Percentiles rank a stretch among this genome's conserved stretches.
phyloP scores from a whole-genome alignment of 768 basidiomycete species.

The Pulveroboletus sp. region DNA sequence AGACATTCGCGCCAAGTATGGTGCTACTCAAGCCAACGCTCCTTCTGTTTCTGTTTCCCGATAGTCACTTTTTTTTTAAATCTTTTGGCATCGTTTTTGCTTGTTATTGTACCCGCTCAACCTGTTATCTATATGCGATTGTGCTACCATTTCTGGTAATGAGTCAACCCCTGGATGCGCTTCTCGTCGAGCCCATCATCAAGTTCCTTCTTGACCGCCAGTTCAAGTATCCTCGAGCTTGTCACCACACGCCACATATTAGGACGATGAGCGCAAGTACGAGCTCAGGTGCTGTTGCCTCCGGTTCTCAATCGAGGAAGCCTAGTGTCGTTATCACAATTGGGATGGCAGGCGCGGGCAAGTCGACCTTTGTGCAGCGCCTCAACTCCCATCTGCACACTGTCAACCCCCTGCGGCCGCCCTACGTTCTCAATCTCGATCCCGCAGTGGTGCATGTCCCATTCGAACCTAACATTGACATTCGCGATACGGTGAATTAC shows the following conservation, averaged over 20 bases:
- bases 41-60: constrained; percentile 8
- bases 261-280: constrained; percentile 20
- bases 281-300: not conserved
- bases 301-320: constrained; percentile 34
- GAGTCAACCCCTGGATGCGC: too few species aligned
- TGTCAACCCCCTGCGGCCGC: constrained; percentile 55
- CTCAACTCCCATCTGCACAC: constrained; percentile 90
- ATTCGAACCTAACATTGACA: constrained; percentile 96
- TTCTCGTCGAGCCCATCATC: too few species aligned
- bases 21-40: constrained; percentile 3
- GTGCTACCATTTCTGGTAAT: too few species aligned
- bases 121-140: not conserved
- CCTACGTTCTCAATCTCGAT: constrained; percentile 97
- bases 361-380: constrained; percentile 95
- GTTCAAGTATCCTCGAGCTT: not conserved
- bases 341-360: constrained; percentile 96
- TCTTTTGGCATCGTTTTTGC: too few species aligned
- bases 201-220: constrained; percentile 7
- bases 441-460: constrained; percentile 90
- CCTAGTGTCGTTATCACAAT: constrained; percentile 86
- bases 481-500: constrained; percentile 96
- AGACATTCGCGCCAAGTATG: constrained; percentile 30
- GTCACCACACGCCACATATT: not conserved
- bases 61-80: not conserved
- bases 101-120: constrained; percentile 7